A percentile compares a stretch with the other conserved stretches of the same genome.
Conservation (phyloP, 2,329 filamentous ascomycete species). For the Cladosporium colombiae region DNA sequence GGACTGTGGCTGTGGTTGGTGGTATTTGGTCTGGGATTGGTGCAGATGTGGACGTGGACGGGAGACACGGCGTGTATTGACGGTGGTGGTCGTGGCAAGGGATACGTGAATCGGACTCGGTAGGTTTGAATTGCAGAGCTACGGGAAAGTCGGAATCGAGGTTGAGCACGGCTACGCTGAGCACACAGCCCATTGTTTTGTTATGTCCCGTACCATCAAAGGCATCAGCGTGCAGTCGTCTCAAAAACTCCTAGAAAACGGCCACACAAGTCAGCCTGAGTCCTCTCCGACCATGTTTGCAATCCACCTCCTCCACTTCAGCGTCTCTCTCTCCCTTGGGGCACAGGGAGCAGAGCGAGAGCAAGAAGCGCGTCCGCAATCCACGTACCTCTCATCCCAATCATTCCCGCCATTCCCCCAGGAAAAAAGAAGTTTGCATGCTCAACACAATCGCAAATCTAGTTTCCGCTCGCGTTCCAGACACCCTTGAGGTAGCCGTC, state of each 20-base stretch:
- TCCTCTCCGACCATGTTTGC: not conserved
- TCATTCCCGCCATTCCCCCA: not conserved
- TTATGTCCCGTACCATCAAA: constrained; percentile 18
- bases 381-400: constrained; percentile 20
- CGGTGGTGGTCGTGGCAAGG: not conserved
- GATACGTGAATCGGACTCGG: constrained; percentile 14
- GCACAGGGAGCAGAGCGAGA: not conserved
- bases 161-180: constrained; percentile 15
- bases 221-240: constrained; percentile 13
- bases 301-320: not conserved
- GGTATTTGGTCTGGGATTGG: not conserved
- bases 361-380: not conserved
- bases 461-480: constrained; percentile 72
- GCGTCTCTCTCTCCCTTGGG: not conserved
- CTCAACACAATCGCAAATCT: constrained; percentile 7
- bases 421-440: not conserved
- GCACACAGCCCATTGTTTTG: constrained; percentile 13
- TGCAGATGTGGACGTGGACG: not conserved
- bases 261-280: constrained; percentile 15
- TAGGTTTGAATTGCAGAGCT: constrained; percentile 21
- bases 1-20: not conserved
- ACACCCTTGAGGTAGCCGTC: constrained; percentile 97
- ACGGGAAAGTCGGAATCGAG: constrained; percentile 18
- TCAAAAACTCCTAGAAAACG: constrained; percentile 15
- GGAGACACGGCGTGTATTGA: not conserved